Percentiles rank a stretch among this genome's conserved stretches.
These are phyloP conservation scores for Quercus wislizeni DNA, from an alignment of 306 rosid species.

Conservation along the genomic window DNA sequence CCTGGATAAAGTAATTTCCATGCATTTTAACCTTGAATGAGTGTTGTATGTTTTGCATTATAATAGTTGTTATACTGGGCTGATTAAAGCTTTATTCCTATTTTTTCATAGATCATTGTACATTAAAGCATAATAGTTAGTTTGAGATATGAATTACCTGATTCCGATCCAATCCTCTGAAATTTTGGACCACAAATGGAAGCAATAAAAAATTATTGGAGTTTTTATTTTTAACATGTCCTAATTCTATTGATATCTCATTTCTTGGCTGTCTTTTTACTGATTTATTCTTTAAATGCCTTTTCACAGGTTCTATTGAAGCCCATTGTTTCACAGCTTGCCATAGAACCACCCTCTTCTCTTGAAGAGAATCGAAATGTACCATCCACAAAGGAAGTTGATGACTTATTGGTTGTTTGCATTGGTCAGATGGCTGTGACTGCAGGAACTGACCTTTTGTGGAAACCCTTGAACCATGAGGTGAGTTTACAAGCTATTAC, in stretches of 20 bases:
- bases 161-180: not conserved
- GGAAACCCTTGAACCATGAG: conserved; percentile 92
- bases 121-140: not conserved
- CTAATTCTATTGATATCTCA: not conserved
- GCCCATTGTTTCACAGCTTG: conserved; percentile 80
- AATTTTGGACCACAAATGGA: not conserved
- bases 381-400: conserved; percentile 67
- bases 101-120: not conserved
- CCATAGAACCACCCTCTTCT: conserved; percentile 61
- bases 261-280: conserved; percentile 9
- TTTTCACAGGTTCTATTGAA: conserved; percentile 69
- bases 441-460: conserved; percentile 80
- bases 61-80: not conserved
- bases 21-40: not conserved
- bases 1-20: not conserved
- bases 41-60: not conserved
- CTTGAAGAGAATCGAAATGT: conserved; percentile 48
- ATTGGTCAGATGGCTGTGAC: conserved; percentile 95
- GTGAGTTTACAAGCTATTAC: conserved; percentile 30
- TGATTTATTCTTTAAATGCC: conserved; percentile 15
- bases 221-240: not conserved
- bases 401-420: conserved; percentile 75
- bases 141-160: not conserved
- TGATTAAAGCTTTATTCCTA: not conserved
- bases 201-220: not conserved